phyloP scores from a whole-genome alignment of 2,329 filamentous ascomycete genomes.

The Colletotrichum melonis region DNA sequence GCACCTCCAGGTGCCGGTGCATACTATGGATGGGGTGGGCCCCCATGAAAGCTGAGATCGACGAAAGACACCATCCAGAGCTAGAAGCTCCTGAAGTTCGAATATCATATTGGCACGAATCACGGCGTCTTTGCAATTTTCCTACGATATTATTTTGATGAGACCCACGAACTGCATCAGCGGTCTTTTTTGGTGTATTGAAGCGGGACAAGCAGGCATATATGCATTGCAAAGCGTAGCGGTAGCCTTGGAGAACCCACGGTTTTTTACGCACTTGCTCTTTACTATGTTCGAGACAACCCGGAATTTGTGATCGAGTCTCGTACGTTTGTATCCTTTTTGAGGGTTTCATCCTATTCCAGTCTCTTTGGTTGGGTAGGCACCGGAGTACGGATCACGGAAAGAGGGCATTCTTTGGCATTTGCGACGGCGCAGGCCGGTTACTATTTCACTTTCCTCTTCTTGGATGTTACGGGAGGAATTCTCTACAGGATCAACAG shows the following conservation, averaged over 20 bases:
- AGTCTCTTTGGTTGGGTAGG: slow-evolving; percentile 16
- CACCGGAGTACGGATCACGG: slow-evolving; percentile 27
- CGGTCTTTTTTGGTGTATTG: slow-evolving; percentile 4
- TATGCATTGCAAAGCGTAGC: slow-evolving; percentile 23
- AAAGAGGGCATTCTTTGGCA: slow-evolving; percentile 27
- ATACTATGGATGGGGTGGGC: slow-evolving; percentile 25
- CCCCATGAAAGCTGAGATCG: neutral
- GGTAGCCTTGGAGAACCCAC: slow-evolving; percentile 4
- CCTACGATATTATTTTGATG: slow-evolving; percentile 22
- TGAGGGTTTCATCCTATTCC: neutral
- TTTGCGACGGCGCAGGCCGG: slow-evolving; percentile 33
- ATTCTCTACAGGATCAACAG: neutral
- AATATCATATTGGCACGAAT: slow-evolving; percentile 8
- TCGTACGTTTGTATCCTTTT: slow-evolving; percentile 6
- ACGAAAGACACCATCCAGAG: neutral
- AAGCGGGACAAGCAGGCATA: neutral
- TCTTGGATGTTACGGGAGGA: neutral
- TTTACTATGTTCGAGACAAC: slow-evolving; percentile 4
- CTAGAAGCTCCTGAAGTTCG: neutral
- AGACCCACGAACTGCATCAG: slow-evolving; percentile 32
- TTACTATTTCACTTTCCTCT: neutral
- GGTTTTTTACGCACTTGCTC: neutral
- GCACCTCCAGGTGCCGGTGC: slow-evolving; percentile 12
- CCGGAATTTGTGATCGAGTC: neutral
- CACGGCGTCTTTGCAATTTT: neutral